Evolutionary conservation across 441 rosid species (phyloP).

Genomic region (Gossypium trilobum): DNA sequence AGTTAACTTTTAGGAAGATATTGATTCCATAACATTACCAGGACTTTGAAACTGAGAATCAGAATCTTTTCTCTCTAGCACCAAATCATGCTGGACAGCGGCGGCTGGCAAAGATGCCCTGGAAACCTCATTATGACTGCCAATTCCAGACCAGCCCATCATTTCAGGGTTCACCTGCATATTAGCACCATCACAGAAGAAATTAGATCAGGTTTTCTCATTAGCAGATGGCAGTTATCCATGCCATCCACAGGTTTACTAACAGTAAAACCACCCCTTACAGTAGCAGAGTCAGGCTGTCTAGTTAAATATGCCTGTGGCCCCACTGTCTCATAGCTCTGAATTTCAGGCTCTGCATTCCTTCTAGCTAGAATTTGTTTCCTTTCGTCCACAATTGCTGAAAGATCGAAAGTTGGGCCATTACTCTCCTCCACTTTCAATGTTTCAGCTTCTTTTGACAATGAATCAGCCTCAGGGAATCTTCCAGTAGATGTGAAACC

Average conservation of each 20-base stretch:
- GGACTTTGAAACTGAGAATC: slow-evolving; percentile 30
- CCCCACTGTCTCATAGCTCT: slow-evolving; percentile 38
- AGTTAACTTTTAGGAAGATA: not conserved
- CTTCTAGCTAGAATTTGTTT: slow-evolving; percentile 34
- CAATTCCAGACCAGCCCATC: slow-evolving; percentile 40
- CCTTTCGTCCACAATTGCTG: slow-evolving; percentile 41
- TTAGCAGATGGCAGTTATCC: slow-evolving; percentile 36
- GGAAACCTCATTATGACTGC: slow-evolving; percentile 34
- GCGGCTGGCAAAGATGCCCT: slow-evolving; percentile 28
- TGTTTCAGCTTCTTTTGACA: slow-evolving; percentile 38
- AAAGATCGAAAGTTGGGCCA: slow-evolving; percentile 28
- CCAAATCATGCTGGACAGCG: slow-evolving; percentile 31
- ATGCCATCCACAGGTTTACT: slow-evolving; percentile 24
- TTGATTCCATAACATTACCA: slow-evolving; percentile 16
- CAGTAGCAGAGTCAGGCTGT: slow-evolving; percentile 31
- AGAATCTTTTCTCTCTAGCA: slow-evolving; percentile 30
- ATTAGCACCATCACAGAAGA: slow-evolving; percentile 30
- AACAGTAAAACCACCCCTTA: slow-evolving; percentile 27
- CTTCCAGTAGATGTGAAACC: slow-evolving; percentile 43
- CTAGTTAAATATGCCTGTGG: slow-evolving; percentile 27
- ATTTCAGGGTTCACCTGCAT: slow-evolving; percentile 41
- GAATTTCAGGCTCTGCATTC: slow-evolving; percentile 41
- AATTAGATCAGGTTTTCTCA: slow-evolving; percentile 33
- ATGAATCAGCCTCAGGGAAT: slow-evolving; percentile 40
- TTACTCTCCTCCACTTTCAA: slow-evolving; percentile 42